Evolutionary conservation across 2,329 filamentous ascomycete species (phyloP), one percentile per base, ranked within the genome.

Genomic region (Hymenoscyphus albidus): DNA sequence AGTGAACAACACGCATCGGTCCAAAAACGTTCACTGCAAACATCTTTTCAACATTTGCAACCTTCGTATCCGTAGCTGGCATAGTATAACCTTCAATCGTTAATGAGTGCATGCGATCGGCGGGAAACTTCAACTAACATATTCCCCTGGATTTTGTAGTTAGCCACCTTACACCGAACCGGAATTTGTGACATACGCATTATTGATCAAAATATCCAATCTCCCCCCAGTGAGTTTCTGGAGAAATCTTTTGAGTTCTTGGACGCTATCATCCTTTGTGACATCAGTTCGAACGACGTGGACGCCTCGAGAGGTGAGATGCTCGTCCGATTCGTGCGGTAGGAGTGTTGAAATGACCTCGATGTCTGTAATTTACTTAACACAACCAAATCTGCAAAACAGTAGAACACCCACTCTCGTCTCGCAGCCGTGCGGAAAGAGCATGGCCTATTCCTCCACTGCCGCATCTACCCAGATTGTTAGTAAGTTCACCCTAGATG

Each of bases 21-120:
- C 58, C 58, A 14, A 59, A 27, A 22, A 59, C 39, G 48, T 54
- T 54, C 9, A 54, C 48, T 7, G 48, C 48, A 54, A 54, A 54
- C 48, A 54, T 54, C 18, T 54, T 54, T 22, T 54, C 48, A 18
- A 54, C 48, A 22, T 54, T 54, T 18, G 48, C 48, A 54, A 54
- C 48, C 10, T 54, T 22, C 22, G 48, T 54, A 54, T 54, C 48
- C 22, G 48, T 54, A 22, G 48, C 48, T 27, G 48, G 48, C 48
- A 54, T 54, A 22, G 48, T 54, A 54, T 54, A 54, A 22, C 48
- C 48, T 54, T 54, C 3, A 44, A 54, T 54, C 12, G 10, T 54
- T 27, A 54, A 54, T 13, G 18, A 22, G 9, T 54, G 44, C 5
- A 54, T 27, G 22, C 48, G 48, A 27, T 54, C n/a, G 10, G 7